Conservation (phyloP, 164 flowering plant genomes). For the Buxus sempervirens region DNA sequence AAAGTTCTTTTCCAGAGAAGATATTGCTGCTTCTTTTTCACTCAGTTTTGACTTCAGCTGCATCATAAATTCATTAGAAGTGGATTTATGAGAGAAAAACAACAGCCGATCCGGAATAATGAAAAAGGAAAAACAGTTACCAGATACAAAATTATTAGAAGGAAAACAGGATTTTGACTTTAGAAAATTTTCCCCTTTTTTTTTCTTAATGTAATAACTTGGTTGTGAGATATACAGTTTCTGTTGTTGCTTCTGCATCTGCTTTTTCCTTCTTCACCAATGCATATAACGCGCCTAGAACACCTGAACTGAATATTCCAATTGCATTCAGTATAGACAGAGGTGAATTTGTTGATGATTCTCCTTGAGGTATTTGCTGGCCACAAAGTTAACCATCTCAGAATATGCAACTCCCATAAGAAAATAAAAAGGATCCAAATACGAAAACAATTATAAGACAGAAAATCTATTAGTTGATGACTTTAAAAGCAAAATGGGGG, state of each 20-base stretch:
- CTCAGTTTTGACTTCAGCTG: constrained; percentile 59
- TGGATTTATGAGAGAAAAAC: constrained; percentile 1
- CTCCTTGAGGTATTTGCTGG: constrained; percentile 37
- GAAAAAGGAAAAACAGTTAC: neutral
- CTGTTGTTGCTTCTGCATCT: constrained; percentile 46
- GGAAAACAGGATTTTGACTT: too few species aligned
- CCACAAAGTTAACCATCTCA: constrained; percentile 17
- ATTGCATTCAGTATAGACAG: constrained; percentile 61
- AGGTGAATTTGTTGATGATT: constrained; percentile 38
- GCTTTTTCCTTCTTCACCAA: constrained; percentile 56
- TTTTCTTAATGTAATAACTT: neutral
- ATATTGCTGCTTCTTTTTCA: constrained; percentile 44
- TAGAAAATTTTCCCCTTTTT: too few species aligned
- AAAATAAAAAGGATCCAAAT: too few species aligned
- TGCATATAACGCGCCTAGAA: constrained; percentile 76
- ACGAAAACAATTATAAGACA: neutral
- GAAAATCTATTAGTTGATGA: neutral
- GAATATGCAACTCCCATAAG: constrained; percentile 1
- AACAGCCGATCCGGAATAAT: neutral
- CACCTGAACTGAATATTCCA: constrained; percentile 62
- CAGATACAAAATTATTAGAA: too few species aligned
- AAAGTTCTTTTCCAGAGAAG: constrained; percentile 26
- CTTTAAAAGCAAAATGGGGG: neutral
- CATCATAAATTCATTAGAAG: constrained; percentile 7
- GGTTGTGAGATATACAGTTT: constrained; percentile 45